Conservation (phyloP, 306 rosid species). For the Castanea crenata region DNA sequence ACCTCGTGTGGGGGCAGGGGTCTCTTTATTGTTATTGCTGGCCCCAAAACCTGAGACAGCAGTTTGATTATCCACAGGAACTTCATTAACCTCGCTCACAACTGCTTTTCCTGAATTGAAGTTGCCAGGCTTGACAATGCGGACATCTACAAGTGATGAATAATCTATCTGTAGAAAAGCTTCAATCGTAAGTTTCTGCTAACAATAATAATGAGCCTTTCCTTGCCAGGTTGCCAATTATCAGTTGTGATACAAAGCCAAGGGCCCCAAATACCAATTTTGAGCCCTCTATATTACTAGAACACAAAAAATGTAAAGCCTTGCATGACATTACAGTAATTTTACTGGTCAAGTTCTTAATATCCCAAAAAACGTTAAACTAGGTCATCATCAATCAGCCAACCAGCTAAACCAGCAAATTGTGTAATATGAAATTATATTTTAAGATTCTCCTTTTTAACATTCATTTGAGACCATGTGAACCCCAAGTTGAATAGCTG, state of each 20-base stretch:
- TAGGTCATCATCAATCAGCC: not conserved
- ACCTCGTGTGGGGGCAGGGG: conserved; percentile 43
- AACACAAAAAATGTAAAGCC: not conserved
- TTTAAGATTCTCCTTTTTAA: not conserved
- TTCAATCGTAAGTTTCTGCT: conserved; percentile 23
- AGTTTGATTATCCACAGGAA: conserved; percentile 11
- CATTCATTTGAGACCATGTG: not conserved
- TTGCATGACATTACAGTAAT: not conserved
- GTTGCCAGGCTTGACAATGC: conserved; percentile 40
- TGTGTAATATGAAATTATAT: not conserved
- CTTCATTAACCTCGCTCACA: conserved; percentile 1
- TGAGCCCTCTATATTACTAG: not conserved
- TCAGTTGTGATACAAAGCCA: not conserved
- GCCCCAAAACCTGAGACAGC: conserved; percentile 27
- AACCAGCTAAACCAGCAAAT: not conserved
- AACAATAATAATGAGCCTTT: conserved; percentile 12
- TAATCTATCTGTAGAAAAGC: conserved; percentile 45
- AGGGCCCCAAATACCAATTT: not conserved
- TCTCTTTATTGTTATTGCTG: conserved; percentile 18
- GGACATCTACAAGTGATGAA: conserved; percentile 48
- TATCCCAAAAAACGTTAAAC: not conserved
- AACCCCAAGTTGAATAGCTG: not conserved
- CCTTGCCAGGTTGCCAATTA: not conserved
- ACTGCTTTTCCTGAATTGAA: conserved; percentile 22
- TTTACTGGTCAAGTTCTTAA: not conserved